Evolutionary conservation across 2,329 filamentous ascomycete genomes (phyloP), one percentile per base, ranked within the genome.

Genomic region (Phialocephala subalpina): DNA sequence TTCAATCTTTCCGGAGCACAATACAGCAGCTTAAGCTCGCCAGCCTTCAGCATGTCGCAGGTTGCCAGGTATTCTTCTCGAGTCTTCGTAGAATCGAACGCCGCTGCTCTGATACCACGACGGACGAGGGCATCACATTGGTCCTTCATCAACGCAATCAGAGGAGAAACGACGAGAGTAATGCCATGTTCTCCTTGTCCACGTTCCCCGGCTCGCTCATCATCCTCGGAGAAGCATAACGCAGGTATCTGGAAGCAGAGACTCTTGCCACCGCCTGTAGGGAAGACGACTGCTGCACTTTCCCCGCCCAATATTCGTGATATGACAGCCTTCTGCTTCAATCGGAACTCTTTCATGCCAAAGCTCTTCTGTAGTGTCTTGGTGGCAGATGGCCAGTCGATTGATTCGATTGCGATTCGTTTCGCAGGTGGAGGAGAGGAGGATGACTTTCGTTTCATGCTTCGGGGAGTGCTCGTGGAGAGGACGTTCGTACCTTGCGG

Each of bases 101-200:
- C 82, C 2, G 85, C 86, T 9, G 86, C 87, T 11, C 80, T 71
- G 11, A 89, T 81, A 0, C 82, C 82, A 33, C 81, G 80, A 11
- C 78, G 78, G 56, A 80, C 77, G 22, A 89, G 77, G 1, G 82
- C 82, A 68, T 88, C 86, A 0, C 87, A 84, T 69, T 89, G 86
- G 67, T 88, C 86, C 71, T 88, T 88, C 85, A 87, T 87, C 61
- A 88, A 72, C 1, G 84, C 84, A 60, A 87, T 84, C 2, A 87
- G 75, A 0, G 85, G 85, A 0, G 84, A 87, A 1, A 87, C 83
- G 2, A 87, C 83, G 6, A 88, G 79, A 1, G 84, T 87, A 67
- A 87, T 81, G 6, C 84, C 87, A 12, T 60, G 35, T 25, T 73
- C 72, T 57, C 65, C 63, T 27, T 60, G 4, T 11, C 53, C 47